Percentiles rank a stretch among this genome's conserved stretches.
Evolutionary conservation across 2,329 filamentous ascomycete genomes (phyloP).

Genomic region (Arthroderma sp.): DNA sequence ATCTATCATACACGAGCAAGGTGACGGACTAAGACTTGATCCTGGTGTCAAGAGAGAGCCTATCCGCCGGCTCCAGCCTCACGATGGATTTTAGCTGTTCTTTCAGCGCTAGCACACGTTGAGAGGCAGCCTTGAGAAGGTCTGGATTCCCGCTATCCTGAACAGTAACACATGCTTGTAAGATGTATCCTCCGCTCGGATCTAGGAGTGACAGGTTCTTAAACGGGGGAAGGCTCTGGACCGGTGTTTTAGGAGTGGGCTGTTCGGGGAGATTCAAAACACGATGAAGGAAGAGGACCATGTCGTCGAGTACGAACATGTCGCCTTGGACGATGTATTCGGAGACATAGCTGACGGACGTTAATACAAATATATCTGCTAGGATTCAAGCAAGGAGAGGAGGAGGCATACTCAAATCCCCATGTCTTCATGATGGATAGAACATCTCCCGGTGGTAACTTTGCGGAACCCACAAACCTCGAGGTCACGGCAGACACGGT

Average conservation of each 20-base stretch:
- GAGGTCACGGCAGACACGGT: constrained; percentile 42
- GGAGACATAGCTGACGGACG: constrained; percentile 37
- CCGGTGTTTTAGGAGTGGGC: constrained; percentile 19
- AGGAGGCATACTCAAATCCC: constrained; percentile 38
- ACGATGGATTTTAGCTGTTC: constrained; percentile 43
- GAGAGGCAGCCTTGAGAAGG: constrained; percentile 40
- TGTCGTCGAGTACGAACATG: constrained; percentile 45
- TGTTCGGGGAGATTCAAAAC: constrained; percentile 33
- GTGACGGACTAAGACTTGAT: constrained; percentile 33
- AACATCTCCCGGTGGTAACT: constrained; percentile 38
- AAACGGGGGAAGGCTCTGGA: constrained; percentile 28
- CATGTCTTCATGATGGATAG: constrained; percentile 38
- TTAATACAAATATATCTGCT: not conserved
- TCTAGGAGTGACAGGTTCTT: constrained; percentile 40
- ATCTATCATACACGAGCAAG: too few relatives aligned
- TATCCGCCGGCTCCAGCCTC: constrained; percentile 44
- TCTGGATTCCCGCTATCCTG: constrained; percentile 42
- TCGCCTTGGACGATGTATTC: constrained; percentile 46
- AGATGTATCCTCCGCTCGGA: constrained; percentile 42
- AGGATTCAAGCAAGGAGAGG: constrained; percentile 2
- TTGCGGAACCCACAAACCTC: constrained; percentile 37
- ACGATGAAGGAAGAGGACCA: constrained; percentile 44
- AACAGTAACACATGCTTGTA: constrained; percentile 46
- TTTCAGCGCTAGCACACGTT: constrained; percentile 43
- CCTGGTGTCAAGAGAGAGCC: constrained; percentile 46